Base-by-base conservation (phyloP, 371 early-diverging fungal species). In the Gilbertella persicaria region DNA sequence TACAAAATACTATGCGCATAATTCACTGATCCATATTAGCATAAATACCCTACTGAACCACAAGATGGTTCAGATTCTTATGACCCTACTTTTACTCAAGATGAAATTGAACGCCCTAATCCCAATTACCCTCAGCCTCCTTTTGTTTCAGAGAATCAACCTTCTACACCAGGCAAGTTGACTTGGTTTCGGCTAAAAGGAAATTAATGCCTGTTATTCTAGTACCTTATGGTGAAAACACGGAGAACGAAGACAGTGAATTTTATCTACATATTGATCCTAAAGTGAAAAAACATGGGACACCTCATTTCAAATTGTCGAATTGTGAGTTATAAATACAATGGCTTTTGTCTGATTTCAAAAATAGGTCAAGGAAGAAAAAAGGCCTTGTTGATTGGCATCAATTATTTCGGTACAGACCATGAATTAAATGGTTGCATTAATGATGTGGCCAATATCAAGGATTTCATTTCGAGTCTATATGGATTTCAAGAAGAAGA, bases 361-460 rank as follows among this genome's bases (percentile, higher is more conserved):
- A 10, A 20, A 28, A 25, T 39, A 73, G 74, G 69, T 49, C 60
- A 61, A 45, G 89, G 91, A 42, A 72, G 83, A 45, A 90, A 88
- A 66, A 80, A 85, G 26, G 97, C 94, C 0, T 76, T 97, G 43
- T 72, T 97, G 26, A 85, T 97, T 53, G 97, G 97, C 36, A 94
- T 96, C 68, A 97, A 97, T 71, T 97, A 97, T 65, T 77, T 83
- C 37, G 82, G 84, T 20, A 82, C 92, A 12, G 62, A 67, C 29
- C 70, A 72, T 48, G 83, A 83, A 57, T 82, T 95, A 23, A 61
- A 71, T 41, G 90, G 88, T 12, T 97, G 96, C 67, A 86, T 93
- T 64, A 94, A 95, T 65, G 97, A 97, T 65, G 95, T 94, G n/a
- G 66, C 80, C 45, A 92, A 91, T 71, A 83, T 97, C 38, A 85